Evolutionary conservation across 768 basidiomycete species (phyloP).

Genomic region (Auriculariales sp.): DNA sequence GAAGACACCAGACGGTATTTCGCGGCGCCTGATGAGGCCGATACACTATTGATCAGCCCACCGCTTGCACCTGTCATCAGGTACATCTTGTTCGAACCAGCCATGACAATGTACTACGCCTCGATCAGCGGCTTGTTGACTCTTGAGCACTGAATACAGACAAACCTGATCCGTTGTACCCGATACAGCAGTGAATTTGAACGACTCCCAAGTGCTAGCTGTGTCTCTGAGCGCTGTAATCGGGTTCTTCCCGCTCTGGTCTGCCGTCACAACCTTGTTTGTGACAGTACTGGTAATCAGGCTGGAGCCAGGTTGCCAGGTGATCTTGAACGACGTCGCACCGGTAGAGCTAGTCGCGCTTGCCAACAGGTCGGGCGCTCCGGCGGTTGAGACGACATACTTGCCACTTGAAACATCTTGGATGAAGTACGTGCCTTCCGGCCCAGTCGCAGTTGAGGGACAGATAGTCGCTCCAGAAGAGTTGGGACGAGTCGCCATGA

Average conservation of each 20-base stretch:
- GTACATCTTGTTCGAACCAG: constrained; percentile 17
- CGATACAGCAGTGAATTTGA: constrained; percentile 14
- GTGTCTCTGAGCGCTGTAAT: constrained; percentile 15
- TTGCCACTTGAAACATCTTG: constrained; percentile 13
- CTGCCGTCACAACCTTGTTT: constrained; percentile 19
- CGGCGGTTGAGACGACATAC: constrained; percentile 13
- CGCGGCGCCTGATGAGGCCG: not conserved
- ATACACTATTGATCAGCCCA: constrained; percentile 9
- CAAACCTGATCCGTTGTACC: constrained; percentile 8
- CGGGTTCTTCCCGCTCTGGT: constrained; percentile 14
- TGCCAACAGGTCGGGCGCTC: constrained; percentile 14
- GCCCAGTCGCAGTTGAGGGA: constrained; percentile 13
- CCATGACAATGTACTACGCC: constrained; percentile 16
- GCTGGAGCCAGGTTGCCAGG: constrained; percentile 18
- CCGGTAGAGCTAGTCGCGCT: constrained; percentile 10
- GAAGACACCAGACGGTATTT: not conserved
- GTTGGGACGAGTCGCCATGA: constrained; percentile 19
- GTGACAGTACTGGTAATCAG: constrained; percentile 14
- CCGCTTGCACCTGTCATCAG: constrained; percentile 14
- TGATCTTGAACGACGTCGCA: constrained; percentile 15
- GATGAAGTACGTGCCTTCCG: constrained; percentile 18
- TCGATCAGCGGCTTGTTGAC: not conserved
- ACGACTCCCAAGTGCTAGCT: constrained; percentile 18
- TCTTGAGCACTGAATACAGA: not conserved
- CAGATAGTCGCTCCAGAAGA: constrained; percentile 15